Conservation (phyloP, 225 moss, liverwort and hornwort genomes). For the Physcomitrellopsis africana region DNA sequence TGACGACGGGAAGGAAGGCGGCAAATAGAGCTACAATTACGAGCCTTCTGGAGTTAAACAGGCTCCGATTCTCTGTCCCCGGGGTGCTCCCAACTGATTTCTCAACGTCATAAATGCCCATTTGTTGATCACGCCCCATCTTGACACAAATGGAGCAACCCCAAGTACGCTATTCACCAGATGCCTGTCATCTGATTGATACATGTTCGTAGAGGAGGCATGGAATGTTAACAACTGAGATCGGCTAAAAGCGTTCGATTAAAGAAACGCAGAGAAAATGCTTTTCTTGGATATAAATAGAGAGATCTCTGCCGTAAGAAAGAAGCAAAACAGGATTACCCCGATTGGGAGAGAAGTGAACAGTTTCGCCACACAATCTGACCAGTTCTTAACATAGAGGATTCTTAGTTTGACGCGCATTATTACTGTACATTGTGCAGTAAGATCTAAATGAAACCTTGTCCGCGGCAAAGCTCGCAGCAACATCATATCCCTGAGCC, state of each 20-base stretch:
- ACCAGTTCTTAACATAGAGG: neutral
- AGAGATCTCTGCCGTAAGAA: too few relatives aligned
- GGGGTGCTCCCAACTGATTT: conserved; percentile 15
- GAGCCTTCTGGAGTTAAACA: conserved; percentile 32
- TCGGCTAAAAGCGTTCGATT: neutral
- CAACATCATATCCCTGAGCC: neutral
- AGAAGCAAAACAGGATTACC: too few relatives aligned
- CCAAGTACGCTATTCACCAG: conserved; percentile 24
- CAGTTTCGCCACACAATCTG: neutral
- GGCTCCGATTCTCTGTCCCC: conserved; percentile 28
- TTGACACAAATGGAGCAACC: conserved; percentile 12
- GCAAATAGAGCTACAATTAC: conserved; percentile 33
- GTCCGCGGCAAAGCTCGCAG: neutral
- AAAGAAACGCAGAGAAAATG: neutral
- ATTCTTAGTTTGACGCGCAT: neutral
- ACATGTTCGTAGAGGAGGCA: conserved; percentile 21
- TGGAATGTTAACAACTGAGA: neutral
- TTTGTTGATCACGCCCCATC: conserved; percentile 58
- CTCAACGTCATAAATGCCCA: conserved; percentile 37
- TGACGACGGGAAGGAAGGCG: conserved; percentile 46
- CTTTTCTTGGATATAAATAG: too few relatives aligned
- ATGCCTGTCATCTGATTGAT: conserved; percentile 22
- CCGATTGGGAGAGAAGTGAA: too few relatives aligned
- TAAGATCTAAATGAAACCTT: neutral
- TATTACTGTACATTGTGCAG: conserved; percentile 1